Conservation (phyloP, 2,329 filamentous ascomycete species). For the Microsporum ferrugineum region DNA sequence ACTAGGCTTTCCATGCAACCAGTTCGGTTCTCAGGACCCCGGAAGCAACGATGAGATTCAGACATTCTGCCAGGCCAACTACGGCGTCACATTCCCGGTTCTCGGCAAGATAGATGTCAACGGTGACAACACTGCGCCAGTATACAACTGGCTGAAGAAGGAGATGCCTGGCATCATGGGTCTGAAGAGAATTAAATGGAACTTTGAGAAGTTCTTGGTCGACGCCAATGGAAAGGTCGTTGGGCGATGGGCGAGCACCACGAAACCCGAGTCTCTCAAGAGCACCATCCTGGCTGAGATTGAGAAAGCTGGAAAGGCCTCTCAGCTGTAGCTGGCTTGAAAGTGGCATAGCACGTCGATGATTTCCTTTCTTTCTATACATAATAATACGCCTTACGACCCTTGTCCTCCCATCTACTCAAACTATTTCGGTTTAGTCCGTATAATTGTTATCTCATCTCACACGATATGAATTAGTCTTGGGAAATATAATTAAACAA, state of each 20-base stretch:
- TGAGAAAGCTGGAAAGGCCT: conserved; percentile 40
- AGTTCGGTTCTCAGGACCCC: conserved; percentile 86
- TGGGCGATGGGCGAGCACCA: conserved; percentile 74
- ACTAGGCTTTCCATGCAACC: conserved; percentile 97
- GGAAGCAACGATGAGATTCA: conserved; percentile 71
- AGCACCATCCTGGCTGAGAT: conserved; percentile 64
- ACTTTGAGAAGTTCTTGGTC: conserved; percentile 97
- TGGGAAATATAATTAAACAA: background rate
- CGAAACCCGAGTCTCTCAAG: conserved; percentile 75
- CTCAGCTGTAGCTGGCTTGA: background rate
- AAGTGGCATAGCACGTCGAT: background rate
- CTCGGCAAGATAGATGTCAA: conserved; percentile 92
- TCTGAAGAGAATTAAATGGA: conserved; percentile 92
- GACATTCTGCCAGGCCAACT: conserved; percentile 82
- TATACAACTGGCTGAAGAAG: conserved; percentile 64
- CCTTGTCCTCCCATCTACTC: background rate
- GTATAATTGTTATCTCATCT: background rate
- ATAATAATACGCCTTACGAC: background rate
- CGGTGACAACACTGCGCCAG: conserved; percentile 64
- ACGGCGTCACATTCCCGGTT: conserved; percentile 84
- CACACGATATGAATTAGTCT: background rate
- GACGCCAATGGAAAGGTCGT: conserved; percentile 76
- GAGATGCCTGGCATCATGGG: conserved; percentile 73
- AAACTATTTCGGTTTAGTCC: background rate
- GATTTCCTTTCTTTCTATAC: background rate